phyloP scores from a whole-genome alignment of 805 yeast species.

The Grigorovia transvaalensis region DNA sequence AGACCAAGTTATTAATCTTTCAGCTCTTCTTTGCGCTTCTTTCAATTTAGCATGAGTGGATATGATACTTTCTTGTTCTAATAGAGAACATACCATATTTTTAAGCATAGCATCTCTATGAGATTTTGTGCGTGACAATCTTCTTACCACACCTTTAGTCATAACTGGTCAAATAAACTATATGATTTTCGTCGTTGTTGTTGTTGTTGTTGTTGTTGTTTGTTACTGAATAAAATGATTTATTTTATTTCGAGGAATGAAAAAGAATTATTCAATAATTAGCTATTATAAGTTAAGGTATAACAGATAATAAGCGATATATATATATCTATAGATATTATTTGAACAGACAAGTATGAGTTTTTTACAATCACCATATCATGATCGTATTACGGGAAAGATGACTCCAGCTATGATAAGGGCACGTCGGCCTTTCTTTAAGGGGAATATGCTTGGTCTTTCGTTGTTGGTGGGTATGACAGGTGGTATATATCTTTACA shows the following conservation, averaged over 20 bases:
- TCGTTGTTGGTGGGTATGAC: slow-evolving; percentile 52
- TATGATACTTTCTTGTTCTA: slow-evolving; percentile 59
- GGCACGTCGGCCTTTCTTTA: slow-evolving; percentile 80
- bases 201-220: not conserved
- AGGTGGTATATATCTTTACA: slow-evolving; percentile 52
- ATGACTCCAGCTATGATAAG: slow-evolving; percentile 92
- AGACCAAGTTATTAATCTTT: slow-evolving; percentile 52
- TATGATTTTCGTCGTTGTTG: too few species aligned
- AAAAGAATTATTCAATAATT: not conserved
- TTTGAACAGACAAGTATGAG: slow-evolving; percentile 8
- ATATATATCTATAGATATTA: too few species aligned
- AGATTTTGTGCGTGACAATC: slow-evolving; percentile 34
- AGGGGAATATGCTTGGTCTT: slow-evolving; percentile 60
- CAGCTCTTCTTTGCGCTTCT: slow-evolving; percentile 53
- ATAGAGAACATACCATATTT: slow-evolving; percentile 55
- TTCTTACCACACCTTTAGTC: slow-evolving; percentile 26
- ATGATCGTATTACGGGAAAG: slow-evolving; percentile 60
- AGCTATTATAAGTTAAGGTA: not conserved
- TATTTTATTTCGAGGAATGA: not conserved
- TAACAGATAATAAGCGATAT: not conserved
- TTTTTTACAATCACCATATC: slow-evolving; percentile 36
- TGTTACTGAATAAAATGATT: too few species aligned
- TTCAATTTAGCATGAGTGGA: slow-evolving; percentile 72
- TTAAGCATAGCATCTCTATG: slow-evolving; percentile 48
- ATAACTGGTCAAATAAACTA: slow-evolving; percentile 8